Evolutionary conservation across 1,284 basidiomycete genomes (phyloP).

Genomic region (Malassezia restricta): DNA sequence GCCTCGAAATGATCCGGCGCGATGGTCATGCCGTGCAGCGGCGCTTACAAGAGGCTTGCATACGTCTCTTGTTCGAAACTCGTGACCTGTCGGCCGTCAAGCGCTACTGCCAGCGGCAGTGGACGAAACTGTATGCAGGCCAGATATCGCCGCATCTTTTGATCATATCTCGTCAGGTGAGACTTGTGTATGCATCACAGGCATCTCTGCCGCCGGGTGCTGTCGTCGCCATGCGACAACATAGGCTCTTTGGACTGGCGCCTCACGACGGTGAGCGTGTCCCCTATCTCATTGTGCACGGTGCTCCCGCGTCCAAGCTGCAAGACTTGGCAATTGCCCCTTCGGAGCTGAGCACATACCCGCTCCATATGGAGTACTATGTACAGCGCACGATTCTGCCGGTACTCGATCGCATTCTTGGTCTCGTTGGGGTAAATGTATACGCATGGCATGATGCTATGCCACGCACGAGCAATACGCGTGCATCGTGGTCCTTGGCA

Average conservation of each 20-base stretch:
- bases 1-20: slow-evolving; percentile 86
- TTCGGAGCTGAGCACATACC: slow-evolving; percentile 56
- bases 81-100: slow-evolving; percentile 81
- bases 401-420: slow-evolving; percentile 78
- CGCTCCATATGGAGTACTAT: slow-evolving; percentile 77
- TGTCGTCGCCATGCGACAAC: slow-evolving; percentile 65
- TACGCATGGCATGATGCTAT: slow-evolving; percentile 77
- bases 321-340: slow-evolving; percentile 73
- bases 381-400: slow-evolving; percentile 76
- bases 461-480: slow-evolving; percentile 49
- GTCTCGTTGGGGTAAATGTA: slow-evolving; percentile 79
- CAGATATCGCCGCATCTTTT: slow-evolving; percentile 76
- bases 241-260: slow-evolving; percentile 65
- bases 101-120: slow-evolving; percentile 71
- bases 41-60: slow-evolving; percentile 39
- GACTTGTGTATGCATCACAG: slow-evolving; percentile 49
- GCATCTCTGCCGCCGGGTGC: slow-evolving; percentile 83
- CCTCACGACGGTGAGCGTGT: slow-evolving; percentile 85
- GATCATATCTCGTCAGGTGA: slow-evolving; percentile 85
- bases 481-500: background rate
- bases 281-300: slow-evolving; percentile 72
- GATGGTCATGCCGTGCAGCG: slow-evolving; percentile 51
- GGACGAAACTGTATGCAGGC: slow-evolving; percentile 71
- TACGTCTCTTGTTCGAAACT: slow-evolving; percentile 62
- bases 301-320: slow-evolving; percentile 58